These are phyloP conservation scores for Sanguinoderma infundibulare DNA, from an alignment of 1,284 basidiomycete species.

Conservation along the genomic window DNA sequence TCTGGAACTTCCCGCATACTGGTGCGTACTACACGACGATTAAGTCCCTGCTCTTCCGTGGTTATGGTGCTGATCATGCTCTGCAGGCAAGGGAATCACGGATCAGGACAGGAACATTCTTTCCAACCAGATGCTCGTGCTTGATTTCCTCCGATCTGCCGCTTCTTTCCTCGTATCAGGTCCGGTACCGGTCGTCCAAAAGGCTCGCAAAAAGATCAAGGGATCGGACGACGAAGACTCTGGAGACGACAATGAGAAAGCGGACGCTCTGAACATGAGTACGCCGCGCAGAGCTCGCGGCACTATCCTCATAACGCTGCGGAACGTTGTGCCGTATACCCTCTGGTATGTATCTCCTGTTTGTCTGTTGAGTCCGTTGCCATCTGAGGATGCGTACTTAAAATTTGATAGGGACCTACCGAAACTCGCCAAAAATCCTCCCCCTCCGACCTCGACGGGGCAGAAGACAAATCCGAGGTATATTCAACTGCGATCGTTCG, in stretches of 20 bases:
- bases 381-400: not conserved
- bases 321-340: conserved; percentile 89
- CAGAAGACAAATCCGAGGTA: conserved; percentile 68
- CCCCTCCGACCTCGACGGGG: conserved; percentile 48
- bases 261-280: conserved; percentile 21
- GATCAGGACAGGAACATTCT: conserved; percentile 95
- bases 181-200: conserved; percentile 48
- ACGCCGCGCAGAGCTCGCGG: conserved; percentile 43
- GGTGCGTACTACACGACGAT: conserved; percentile 72
- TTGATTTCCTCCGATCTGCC: conserved; percentile 84
- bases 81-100: conserved; percentile 86
- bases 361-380: not conserved
- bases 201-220: conserved; percentile 50
- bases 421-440: conserved; percentile 78
- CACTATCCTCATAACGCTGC: conserved; percentile 85
- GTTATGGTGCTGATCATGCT: conserved; percentile 13
- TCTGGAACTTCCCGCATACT: conserved; percentile 98
- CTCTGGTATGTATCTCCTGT: conserved; percentile 62
- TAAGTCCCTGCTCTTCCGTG: too few species aligned
- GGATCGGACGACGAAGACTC: conserved; percentile 46
- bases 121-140: conserved; percentile 88
- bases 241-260: conserved; percentile 33
- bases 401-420: conserved; percentile 67
- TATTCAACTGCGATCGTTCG: conserved; percentile 80
- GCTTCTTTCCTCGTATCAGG: conserved; percentile 68